Evolutionary conservation across 345 rosid genomes (phyloP).

Genomic region (Lenwebbia sp.): DNA sequence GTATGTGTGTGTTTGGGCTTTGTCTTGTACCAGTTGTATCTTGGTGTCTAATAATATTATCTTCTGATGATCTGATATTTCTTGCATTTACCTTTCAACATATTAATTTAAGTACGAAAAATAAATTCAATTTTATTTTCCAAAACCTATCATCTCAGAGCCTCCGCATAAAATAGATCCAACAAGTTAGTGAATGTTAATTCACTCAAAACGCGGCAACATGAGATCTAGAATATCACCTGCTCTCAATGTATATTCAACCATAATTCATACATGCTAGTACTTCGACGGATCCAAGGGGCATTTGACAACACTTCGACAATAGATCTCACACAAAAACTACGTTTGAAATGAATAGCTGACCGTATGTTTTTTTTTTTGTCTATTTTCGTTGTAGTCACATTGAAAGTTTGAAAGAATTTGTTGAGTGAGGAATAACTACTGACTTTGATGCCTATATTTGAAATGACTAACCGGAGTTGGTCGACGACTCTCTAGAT

Average conservation of each 20-base stretch:
- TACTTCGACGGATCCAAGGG: too few relatives aligned
- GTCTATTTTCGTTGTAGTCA: background rate
- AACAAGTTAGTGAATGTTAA: background rate
- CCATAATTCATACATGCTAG: background rate
- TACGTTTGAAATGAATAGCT: background rate
- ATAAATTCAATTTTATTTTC: background rate
- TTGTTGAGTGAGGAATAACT: background rate
- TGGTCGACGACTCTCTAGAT: rapidly evolving
- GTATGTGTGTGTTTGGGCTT: background rate
- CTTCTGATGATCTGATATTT: background rate
- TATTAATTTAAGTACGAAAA: background rate
- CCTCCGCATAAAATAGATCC: background rate
- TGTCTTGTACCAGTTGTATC: background rate
- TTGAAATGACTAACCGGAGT: background rate
- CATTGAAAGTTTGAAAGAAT: too few relatives aligned
- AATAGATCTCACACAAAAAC: too few relatives aligned
- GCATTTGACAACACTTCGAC: too few relatives aligned
- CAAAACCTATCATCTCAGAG: background rate
- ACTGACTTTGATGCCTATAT: background rate
- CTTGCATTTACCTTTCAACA: background rate
- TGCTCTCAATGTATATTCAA: background rate
- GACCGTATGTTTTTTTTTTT: background rate
- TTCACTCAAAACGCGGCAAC: background rate
- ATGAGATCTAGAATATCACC: background rate
- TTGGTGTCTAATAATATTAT: background rate